These are phyloP conservation scores for Xylaria sp. DNA, from an alignment of 2,329 filamentous ascomycete species.

Conservation along the genomic window DNA sequence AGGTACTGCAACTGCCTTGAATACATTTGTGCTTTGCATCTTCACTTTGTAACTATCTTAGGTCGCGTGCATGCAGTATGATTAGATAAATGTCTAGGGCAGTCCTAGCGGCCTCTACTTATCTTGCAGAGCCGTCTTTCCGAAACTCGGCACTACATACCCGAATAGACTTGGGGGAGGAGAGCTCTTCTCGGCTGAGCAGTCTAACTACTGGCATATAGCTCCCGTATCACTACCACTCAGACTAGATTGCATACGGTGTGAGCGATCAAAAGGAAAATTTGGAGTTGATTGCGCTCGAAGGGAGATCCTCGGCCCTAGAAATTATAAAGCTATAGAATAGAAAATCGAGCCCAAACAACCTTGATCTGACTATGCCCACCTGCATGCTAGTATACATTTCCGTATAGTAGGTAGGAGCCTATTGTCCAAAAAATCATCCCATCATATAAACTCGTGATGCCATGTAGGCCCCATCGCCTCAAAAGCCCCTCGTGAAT, in stretches of 20 bases:
- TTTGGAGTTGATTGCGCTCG: neutral
- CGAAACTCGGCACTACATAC: neutral
- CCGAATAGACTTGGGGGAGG: no score
- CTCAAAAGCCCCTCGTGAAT: constrained; percentile 3
- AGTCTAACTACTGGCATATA: neutral
- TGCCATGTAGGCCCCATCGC: neutral
- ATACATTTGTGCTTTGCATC: no score
- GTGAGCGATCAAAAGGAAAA: neutral
- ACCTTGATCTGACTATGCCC: neutral
- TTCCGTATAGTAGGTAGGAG: neutral
- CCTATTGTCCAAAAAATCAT: constrained; percentile 8
- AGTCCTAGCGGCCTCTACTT: neutral
- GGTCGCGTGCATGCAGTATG: no score
- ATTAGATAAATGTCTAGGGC: neutral
- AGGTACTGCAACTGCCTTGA: no score
- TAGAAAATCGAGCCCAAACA: neutral
- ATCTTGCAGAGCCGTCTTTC: neutral
- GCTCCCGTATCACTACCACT: no score
- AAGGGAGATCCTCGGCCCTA: neutral
- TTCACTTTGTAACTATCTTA: neutral
- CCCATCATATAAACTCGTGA: constrained; percentile 25
- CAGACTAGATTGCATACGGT: no score
- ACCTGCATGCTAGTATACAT: constrained; percentile 23
- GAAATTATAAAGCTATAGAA: neutral
- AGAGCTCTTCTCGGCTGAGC: no score